Conservation (phyloP, 208 protist species). For the Polymyxa betae region DNA sequence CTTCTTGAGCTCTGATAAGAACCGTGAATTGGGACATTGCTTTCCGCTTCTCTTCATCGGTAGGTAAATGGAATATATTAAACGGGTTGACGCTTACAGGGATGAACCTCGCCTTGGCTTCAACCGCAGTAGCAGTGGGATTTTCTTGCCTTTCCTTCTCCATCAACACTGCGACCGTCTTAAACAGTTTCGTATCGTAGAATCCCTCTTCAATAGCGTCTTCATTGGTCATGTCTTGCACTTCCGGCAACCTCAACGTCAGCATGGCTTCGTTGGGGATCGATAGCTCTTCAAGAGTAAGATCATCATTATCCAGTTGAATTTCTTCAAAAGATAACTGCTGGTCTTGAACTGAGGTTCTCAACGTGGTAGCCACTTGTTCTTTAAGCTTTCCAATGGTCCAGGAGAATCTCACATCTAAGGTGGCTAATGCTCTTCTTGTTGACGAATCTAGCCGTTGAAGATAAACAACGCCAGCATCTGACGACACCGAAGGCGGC, state of each 20-base stretch:
- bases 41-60: not conserved
- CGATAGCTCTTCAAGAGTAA: not conserved
- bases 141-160: not conserved
- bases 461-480: too few relatives aligned
- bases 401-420: too few relatives aligned
- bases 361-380: not conserved
- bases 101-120: too few relatives aligned
- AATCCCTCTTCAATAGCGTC: not conserved
- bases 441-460: too few relatives aligned
- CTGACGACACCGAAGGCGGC: too few relatives aligned
- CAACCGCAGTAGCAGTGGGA: not conserved
- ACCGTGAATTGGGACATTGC: not conserved
- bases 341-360: not conserved
- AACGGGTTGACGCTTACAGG: not conserved
- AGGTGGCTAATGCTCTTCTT: too few relatives aligned
- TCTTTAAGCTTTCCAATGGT: not conserved
- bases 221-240: not conserved
- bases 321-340: not conserved
- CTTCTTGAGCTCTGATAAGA: not conserved
- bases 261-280: not conserved
- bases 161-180: not conserved
- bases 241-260: not conserved
- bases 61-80: not conserved
- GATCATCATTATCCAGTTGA: not conserved
- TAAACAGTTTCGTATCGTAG: slow-evolving; percentile 29